Conservation (phyloP, 1,139 yeast genomes). For the Suhomyces kunorum region DNA sequence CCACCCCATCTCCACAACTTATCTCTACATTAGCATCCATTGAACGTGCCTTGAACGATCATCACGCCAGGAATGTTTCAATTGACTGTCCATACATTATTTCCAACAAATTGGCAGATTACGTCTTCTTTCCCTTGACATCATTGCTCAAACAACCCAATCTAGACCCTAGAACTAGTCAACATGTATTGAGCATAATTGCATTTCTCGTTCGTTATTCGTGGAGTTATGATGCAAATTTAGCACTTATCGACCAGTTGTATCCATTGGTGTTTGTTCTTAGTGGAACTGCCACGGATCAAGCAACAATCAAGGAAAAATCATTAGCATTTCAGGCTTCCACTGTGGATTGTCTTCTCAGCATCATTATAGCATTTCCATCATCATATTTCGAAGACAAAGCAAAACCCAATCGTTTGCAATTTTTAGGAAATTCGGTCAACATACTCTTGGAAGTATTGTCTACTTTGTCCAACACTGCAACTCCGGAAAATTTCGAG, state of each 20-base stretch:
- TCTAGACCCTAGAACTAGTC: slow-evolving; percentile 24
- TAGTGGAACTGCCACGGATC: slow-evolving; percentile 14
- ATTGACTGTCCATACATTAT: slow-evolving; percentile 23
- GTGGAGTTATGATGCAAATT: slow-evolving; percentile 35
- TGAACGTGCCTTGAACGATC: slow-evolving; percentile 2
- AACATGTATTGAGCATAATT: slow-evolving; percentile 30
- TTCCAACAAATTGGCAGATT: slow-evolving; percentile 41
- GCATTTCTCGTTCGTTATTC: slow-evolving; percentile 30
- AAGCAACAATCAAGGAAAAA: slow-evolving; percentile 9
- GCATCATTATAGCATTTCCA: slow-evolving; percentile 23
- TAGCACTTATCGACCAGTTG: slow-evolving; percentile 36
- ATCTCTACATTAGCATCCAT: slow-evolving; percentile 12
- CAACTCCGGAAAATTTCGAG: slow-evolving; percentile 21
- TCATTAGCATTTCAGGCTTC: slow-evolving; percentile 24
- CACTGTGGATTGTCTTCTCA: slow-evolving; percentile 20
- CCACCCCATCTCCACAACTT: slow-evolving; percentile 14
- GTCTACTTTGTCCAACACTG: slow-evolving; percentile 10
- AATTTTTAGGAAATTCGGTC: slow-evolving; percentile 31
- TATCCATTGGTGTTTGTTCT: slow-evolving; percentile 37
- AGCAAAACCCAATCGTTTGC: slow-evolving; percentile 20
- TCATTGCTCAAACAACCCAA: slow-evolving; percentile 31
- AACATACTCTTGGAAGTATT: slow-evolving; percentile 26
- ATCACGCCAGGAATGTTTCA: slow-evolving; percentile 10
- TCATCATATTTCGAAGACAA: slow-evolving; percentile 23
- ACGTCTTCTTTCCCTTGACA: slow-evolving; percentile 45